Evolutionary conservation across 2,329 filamentous ascomycete species (phyloP), one percentile per base, ranked within the genome.

Genomic region (Colletotrichum paranaense): DNA sequence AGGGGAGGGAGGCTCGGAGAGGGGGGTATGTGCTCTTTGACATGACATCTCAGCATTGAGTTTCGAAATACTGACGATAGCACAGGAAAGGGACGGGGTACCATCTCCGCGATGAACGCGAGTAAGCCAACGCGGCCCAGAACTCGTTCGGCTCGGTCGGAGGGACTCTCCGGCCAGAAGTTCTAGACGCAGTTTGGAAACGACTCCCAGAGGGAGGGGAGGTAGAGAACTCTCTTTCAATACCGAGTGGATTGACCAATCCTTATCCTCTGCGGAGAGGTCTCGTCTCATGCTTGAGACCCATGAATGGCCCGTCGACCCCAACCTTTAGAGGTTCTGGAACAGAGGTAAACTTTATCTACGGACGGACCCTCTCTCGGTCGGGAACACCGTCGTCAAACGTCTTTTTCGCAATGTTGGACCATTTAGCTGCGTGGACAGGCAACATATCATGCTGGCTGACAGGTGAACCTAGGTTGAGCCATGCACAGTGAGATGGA

Each of bases 321-420:
- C 8, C 59, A 70, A 73, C 53, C 32, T 60, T 28, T 28, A 49
- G 60, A 73, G 59, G 42, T 73, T 64, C 32, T 73, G 70, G 70
- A 65, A 73, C 66, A 65, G 22, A 30, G 7, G 26, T 16, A 55
- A 73, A 73, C 30, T 64, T 26, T 73, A 60, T 60, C 24, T 56
- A 42, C 66, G 55, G 59, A 73, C 53, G 55, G 67, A 49, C 38
- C 57, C 12, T 9, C 49, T 12, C 30, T 14, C 5, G 46, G 32
- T 28, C 30, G 28, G 68, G 63, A 16, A n/a, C 49, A 38, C 24
- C 63, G 63, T 24, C 14, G 53, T 6, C 11, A 22, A 46, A 38
- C 12, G 22, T 26, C 9, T 30, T 42, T 42, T 30, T 14, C n/a
- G 60, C 26, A 35, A 12, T 19, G 14, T 3, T 42, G n/a, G 22